Conservation (phyloP, 768 basidiomycete species). For the Leccinum olivaceopallidum region DNA sequence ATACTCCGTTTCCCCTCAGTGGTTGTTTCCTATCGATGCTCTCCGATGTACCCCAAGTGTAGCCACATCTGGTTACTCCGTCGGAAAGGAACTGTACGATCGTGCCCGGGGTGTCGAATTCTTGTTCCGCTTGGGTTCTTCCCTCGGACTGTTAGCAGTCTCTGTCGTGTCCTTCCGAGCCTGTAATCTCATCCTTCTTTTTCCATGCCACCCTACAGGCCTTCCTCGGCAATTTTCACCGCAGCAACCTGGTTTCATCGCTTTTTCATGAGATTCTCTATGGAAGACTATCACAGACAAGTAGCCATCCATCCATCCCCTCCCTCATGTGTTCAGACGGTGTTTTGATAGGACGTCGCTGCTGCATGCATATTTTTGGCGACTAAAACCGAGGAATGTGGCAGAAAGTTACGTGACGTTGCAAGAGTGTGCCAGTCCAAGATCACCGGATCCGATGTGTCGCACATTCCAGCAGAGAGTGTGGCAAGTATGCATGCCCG, state of each 20-base stretch:
- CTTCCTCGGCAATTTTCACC: constrained; percentile 79
- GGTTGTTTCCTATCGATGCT: constrained; percentile 67
- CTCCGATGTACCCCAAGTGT: constrained; percentile 60
- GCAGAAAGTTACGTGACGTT: constrained; percentile 83
- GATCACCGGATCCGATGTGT: constrained; percentile 53
- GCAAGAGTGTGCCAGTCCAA: constrained; percentile 75
- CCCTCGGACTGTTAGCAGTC: constrained; percentile 67
- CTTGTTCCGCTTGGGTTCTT: constrained; percentile 78
- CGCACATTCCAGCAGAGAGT: constrained; percentile 60
- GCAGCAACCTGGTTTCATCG: constrained; percentile 91
- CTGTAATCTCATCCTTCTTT: constrained; percentile 14
- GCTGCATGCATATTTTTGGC: constrained; percentile 86
- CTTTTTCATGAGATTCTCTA: constrained; percentile 85
- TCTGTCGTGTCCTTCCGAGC: constrained; percentile 8
- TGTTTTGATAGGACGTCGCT: constrained; percentile 64
- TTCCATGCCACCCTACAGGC: constrained; percentile 43
- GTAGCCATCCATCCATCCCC: constrained; percentile 20
- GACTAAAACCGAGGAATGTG: constrained; percentile 91
- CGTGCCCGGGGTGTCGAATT: constrained; percentile 83
- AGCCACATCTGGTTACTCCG: constrained; percentile 42
- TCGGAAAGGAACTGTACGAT: constrained; percentile 75
- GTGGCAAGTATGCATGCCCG: constrained; percentile 46
- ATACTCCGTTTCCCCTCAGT: constrained; percentile 49
- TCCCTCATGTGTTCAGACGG: constrained; percentile 13
- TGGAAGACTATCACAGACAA: constrained; percentile 84